Conservation (phyloP, 2,329 filamentous ascomycete species). For the Penicillium sp. region DNA sequence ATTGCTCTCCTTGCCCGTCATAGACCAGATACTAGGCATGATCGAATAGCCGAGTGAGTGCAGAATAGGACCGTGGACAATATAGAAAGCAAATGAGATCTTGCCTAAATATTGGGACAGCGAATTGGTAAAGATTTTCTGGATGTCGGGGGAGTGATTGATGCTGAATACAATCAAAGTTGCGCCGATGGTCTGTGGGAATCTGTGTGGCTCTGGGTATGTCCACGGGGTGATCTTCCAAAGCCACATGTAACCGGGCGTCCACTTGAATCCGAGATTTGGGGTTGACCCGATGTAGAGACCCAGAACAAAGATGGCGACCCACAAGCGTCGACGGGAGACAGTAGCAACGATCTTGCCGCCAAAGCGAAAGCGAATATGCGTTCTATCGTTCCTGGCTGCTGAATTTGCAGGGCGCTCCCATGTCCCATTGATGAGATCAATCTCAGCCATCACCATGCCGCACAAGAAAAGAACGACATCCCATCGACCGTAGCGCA, state of each 20-base stretch:
- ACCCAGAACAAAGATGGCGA: constrained; percentile 43
- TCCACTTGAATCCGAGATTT: constrained; percentile 44
- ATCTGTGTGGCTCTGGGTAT: constrained; percentile 50
- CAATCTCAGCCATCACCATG: constrained; percentile 49
- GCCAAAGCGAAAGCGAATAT: constrained; percentile 19
- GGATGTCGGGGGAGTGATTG: constrained; percentile 46
- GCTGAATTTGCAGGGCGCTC: constrained; percentile 23
- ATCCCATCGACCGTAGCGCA: constrained; percentile 50
- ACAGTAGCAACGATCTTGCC: constrained; percentile 27
- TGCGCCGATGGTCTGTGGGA: constrained; percentile 49
- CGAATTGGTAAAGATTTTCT: constrained; percentile 46
- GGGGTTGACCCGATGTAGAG: constrained; percentile 50
- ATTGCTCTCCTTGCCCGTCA: constrained; percentile 45
- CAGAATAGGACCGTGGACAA: constrained; percentile 52
- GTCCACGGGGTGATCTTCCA: constrained; percentile 44
- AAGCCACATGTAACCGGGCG: constrained; percentile 49
- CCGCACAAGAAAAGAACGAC: constrained; percentile 48
- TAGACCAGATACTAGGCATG: constrained; percentile 47
- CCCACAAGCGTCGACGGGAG: constrained; percentile 41
- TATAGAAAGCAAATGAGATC: constrained; percentile 53
- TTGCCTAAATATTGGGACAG: constrained; percentile 53
- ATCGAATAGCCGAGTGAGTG: constrained; percentile 50
- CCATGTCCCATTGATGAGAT: constrained; percentile 46
- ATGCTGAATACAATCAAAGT: constrained; percentile 49
- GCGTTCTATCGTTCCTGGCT: constrained; percentile 24